Base-by-base conservation (phyloP, 2,329 filamentous ascomycete genomes). In the Neodidymelliopsis sp. region DNA sequence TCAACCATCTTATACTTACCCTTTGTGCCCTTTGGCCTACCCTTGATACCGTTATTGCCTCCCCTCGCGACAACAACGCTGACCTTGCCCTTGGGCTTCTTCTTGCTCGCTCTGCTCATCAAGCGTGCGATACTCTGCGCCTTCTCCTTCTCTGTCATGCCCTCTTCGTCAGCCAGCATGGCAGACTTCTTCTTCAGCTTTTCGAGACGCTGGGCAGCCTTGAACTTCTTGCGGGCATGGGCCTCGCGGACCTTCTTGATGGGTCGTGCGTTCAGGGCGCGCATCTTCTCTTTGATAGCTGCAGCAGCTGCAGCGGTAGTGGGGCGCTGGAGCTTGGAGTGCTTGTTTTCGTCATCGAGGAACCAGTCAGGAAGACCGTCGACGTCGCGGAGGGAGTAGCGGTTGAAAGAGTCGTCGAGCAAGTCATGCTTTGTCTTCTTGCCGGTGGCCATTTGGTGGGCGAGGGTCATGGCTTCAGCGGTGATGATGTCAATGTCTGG, bases 241-340 rank as follows among this genome's bases (percentile, higher is more conserved):
- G 94, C 94, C 76, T 99, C 94, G 62, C 90, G 88, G 23, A 99
- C 94, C 80, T 99, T 99, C 83, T 99, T 99, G 84, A 97, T 97
- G 1, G 94, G 94, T 23, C 94, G 86, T 6, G 93, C 94, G 71
- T 99, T 97, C 63, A 96, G 84, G 0, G 94, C 92, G 23, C 93
- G 88, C 69, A 89, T 72, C 77, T 99, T 99, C 68, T 97, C 93
- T 74, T 94, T 92, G 78, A 99, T 97, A 2, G 94, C 94, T 11
- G 84, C 81, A 0, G 93, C 92, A 0, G 89, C 95, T 24, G 91
- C 91, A 63, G 94, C 94, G 39, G 87, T 91, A 65, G 96, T 93
- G n/a, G 94, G 95, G 49, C 90, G 88, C 57, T 94, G 87, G 1
- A 83, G 83, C 70, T 87, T 91, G 74, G 92, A 90, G 75, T 99